Evolutionary conservation across 352 stramenopile species (phyloP).

Genomic region (Plasmopara muralis): DNA sequence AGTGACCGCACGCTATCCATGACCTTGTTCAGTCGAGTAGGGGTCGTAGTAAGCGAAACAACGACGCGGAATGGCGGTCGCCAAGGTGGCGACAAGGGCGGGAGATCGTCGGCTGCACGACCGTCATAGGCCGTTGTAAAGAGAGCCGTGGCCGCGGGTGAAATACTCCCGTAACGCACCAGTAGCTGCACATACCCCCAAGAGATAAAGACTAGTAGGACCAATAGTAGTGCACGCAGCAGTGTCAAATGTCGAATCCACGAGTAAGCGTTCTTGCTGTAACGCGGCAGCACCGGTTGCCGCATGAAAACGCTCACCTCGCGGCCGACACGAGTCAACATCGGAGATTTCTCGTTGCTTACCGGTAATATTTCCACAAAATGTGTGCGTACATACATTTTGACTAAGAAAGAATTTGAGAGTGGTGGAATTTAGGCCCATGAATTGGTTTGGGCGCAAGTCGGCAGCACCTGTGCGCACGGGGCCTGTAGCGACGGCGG

Average conservation of each 20-base stretch:
- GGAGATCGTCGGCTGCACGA: constrained; percentile 35
- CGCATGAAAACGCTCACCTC: constrained; percentile 51
- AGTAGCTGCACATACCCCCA: constrained; percentile 64
- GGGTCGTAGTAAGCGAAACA: constrained; percentile 74
- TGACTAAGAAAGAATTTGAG: neutral
- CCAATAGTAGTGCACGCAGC: constrained; percentile 25
- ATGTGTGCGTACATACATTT: too few relatives aligned
- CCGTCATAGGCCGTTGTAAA: constrained; percentile 62
- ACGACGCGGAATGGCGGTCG: constrained; percentile 72
- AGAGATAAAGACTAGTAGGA: constrained; percentile 16
- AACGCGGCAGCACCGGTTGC: constrained; percentile 50
- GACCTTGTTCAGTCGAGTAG: constrained; percentile 63
- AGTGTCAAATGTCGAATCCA: constrained; percentile 41
- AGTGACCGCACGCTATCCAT: constrained; percentile 70
- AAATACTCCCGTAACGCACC: constrained; percentile 74
- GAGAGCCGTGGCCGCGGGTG: constrained; percentile 46
- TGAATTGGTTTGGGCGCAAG: constrained; percentile 87
- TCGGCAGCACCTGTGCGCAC: constrained; percentile 43
- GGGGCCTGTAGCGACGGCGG: constrained; percentile 59
- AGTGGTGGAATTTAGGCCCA: constrained; percentile 12
- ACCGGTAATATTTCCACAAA: too few relatives aligned
- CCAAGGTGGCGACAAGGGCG: constrained; percentile 37
- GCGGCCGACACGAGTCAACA: constrained; percentile 16
- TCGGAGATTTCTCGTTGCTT: neutral
- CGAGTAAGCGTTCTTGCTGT: constrained; percentile 24